Base-by-base conservation (phyloP, 2,329 filamentous ascomycete genomes). In the Phialophora expanda region DNA sequence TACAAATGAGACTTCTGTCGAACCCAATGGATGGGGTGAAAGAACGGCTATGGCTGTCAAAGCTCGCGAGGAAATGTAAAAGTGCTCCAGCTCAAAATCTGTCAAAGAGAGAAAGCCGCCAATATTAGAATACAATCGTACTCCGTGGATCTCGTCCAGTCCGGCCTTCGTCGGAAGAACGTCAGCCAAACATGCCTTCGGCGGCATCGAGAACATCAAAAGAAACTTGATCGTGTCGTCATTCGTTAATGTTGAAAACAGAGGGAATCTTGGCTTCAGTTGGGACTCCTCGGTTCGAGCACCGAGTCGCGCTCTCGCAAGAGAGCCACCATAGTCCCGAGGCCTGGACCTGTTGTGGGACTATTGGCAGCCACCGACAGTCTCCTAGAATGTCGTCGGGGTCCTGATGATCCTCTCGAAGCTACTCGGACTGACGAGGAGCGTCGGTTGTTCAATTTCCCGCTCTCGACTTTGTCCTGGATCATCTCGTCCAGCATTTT, bases 401-500 rank as follows among this genome's bases (percentile, higher is more conserved):
- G 82, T 3, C 60, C 62, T 2, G 68, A 70, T 28, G 66, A 62
- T 26, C 50, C 41, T 20, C 66, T 63, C 30, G 69, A 50, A 44
- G 70, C 62, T 41, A 90, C 75, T 56, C 87, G 85, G 58, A 92
- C 85, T 73, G 88, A 92, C 48, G 89, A 90, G 66, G 89, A 83
- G 59, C 80, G 80, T 73, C 38, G 7, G 38, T 90, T 87, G 32
- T 91, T 83, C 24, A 92, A 80, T 62, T 91, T 87, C 24, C 90
- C 91, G 60, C 84, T 87, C 72, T 95, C 91, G 61, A 96, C 90
- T 65, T 90, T 88, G 74, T 94, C 91, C 75, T 93, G 90, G 66
- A 97, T 95, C 94, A 98, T 97, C 79, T 97, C 92, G 74, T 98
- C 94, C 28, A 97, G 85, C 81, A 97, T 93, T 73, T 89, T 87